These are phyloP conservation scores for Chromosphaera perkinsii DNA, from an alignment of 208 protist species.

Conservation along the genomic window DNA sequence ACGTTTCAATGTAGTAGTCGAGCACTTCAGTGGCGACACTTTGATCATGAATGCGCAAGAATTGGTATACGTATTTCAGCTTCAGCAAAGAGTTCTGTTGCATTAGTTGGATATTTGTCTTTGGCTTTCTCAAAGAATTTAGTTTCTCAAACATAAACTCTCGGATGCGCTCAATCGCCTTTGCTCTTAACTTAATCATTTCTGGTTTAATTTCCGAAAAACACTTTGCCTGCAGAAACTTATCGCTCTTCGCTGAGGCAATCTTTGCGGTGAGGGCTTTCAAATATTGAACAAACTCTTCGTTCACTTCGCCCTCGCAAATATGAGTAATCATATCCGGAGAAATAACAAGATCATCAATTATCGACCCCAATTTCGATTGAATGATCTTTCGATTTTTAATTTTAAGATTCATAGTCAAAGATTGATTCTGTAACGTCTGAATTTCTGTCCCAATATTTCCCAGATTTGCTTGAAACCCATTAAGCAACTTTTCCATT, in stretches of 20 bases:
- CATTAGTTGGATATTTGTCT: conserved; percentile 32
- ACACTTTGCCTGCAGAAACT: not conserved
- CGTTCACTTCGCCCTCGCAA: conserved; percentile 38
- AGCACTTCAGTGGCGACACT: conserved; percentile 26
- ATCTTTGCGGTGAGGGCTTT: conserved; percentile 28
- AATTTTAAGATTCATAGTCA: conserved; percentile 34
- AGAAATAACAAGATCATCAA: conserved; percentile 18
- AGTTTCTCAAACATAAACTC: conserved; percentile 29
- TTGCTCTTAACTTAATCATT: conserved; percentile 23
- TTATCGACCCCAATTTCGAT: not conserved
- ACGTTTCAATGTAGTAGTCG: conserved; percentile 26
- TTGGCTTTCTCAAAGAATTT: conserved; percentile 22
- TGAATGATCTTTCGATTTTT: conserved; percentile 27
- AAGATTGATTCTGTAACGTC: conserved; percentile 31
- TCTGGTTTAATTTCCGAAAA: conserved; percentile 25
- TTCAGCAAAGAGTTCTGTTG: conserved; percentile 21
- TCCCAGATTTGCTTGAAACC: conserved; percentile 36
- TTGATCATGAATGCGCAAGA: conserved; percentile 26
- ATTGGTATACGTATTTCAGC: conserved; percentile 35
- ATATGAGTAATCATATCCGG: conserved; percentile 16
- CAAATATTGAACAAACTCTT: not conserved
- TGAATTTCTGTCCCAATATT: conserved; percentile 34
- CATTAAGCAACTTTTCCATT: conserved; percentile 34
- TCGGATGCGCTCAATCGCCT: conserved; percentile 31
- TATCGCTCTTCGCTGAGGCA: conserved; percentile 14